phyloP scores from a whole-genome alignment of 805 yeast genomes.

The Candida maris region DNA sequence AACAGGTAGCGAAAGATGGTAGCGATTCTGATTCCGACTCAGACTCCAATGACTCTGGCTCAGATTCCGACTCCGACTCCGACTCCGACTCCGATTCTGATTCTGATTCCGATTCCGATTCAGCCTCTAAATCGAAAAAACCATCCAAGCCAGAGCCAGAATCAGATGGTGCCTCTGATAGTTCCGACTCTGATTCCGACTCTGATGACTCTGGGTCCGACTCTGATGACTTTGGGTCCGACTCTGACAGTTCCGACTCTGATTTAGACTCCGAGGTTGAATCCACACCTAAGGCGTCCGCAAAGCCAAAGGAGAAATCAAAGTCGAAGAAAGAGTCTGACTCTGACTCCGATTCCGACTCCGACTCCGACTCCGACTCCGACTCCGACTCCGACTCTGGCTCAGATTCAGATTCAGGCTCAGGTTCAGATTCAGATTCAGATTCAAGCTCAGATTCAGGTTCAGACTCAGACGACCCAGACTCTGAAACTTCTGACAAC shows the following conservation, averaged over 20 bases:
- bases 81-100: constrained; percentile 27
- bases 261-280: constrained; percentile 15
- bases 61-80: constrained; percentile 6
- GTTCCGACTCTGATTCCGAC: constrained; percentile 19
- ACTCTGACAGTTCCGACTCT: constrained; percentile 24
- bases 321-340: not conserved
- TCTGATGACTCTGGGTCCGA: constrained; percentile 8
- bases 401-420: constrained; percentile 10
- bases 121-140: constrained; percentile 27
- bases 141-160: constrained; percentile 26
- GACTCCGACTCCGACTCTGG: constrained; percentile 23
- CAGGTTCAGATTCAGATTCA: constrained; percentile 23
- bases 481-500: constrained; percentile 20
- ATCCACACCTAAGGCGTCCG: too few relatives aligned
- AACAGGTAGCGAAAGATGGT: constrained; percentile 4
- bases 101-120: constrained; percentile 15
- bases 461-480: constrained; percentile 27
- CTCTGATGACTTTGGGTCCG: constrained; percentile 22
- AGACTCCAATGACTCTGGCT: constrained; percentile 25
- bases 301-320: constrained; percentile 1
- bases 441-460: constrained; percentile 27
- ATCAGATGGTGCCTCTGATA: constrained; percentile 7
- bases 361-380: constrained; percentile 24
- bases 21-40: constrained; percentile 15
- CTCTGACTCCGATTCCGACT: constrained; percentile 15